Base-by-base conservation (phyloP, 129 eudicot species). In the Flaveria bidentis region DNA sequence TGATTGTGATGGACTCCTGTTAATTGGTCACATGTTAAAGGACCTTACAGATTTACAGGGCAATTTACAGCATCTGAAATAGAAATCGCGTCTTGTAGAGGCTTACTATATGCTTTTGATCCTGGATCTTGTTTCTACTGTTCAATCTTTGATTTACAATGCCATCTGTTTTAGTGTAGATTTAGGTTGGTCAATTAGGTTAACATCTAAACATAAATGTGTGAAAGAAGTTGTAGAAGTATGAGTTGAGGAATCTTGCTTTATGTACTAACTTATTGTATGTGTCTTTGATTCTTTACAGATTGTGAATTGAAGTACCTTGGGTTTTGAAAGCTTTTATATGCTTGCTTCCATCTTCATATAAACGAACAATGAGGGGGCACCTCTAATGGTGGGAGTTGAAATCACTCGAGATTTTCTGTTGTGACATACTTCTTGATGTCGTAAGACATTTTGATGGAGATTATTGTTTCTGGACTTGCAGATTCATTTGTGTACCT, bases 401-500 rank as follows among this genome's bases (percentile, higher is more conserved):
- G 66, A 71, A 78, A 47, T 47, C 72, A 71, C 56, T 61, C 65
- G 23, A 61, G 58, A 33, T 36, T 47, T 71, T 50, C 52, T 60
- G 41, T 78, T 60, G 7, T 36, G 73, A 78, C 46, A 49, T 72
- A 46, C 67, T 57, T 69, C 45, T 69, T 78, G 76, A 70, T 78
- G 76, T 58, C 55, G 14, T 62, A 78, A 30, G 77, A 33, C 20
- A 23, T 71, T 78, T 78, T 78, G 77, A 78, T 20, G 72, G 77
- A 60, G 72, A n/a, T 71, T 71, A 71, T 78, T 78, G 65, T 80
- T 80, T 80, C 61, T 80, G 69, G 83, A 74, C 61, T 65, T 80
- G 83, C 83, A 80, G 83, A 73, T 80, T 80, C 74, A 74, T 74
- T 72, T 74, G 75, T 80, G 83, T 80, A 72, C 83, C 61, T 80